A percentile compares a stretch with the other conserved stretches of the same genome.
These are phyloP conservation scores for Tephrocybe sp. DNA, from an alignment of 768 basidiomycete genomes.

Conservation along the genomic window DNA sequence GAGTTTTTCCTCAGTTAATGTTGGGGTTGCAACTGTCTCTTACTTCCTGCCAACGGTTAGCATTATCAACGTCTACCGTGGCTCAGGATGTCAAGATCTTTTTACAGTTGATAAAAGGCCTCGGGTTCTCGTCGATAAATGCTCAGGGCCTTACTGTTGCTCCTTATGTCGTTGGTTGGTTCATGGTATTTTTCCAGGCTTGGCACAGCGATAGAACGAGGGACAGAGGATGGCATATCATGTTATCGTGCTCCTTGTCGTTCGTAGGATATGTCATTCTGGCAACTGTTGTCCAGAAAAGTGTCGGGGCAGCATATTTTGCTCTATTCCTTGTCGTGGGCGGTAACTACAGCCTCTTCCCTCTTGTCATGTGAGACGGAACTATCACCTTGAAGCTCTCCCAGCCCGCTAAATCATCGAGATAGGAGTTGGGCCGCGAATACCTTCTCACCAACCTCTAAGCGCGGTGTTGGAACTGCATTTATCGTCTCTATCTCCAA, in stretches of 20 bases:
- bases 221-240: conserved; percentile 56
- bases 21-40: conserved; percentile 53
- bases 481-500: conserved; percentile 61
- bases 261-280: conserved; percentile 55
- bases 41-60: conserved; percentile 51
- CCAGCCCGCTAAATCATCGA: not conserved
- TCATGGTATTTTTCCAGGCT: conserved; percentile 52
- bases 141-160: conserved; percentile 60
- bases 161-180: conserved; percentile 55
- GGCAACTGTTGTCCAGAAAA: conserved; percentile 48
- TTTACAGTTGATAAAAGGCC: conserved; percentile 46
- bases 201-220: conserved; percentile 53
- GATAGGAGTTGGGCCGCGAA: conserved; percentile 60
- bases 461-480: conserved; percentile 57
- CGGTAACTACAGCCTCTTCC: conserved; percentile 54
- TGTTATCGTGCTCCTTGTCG: conserved; percentile 43
- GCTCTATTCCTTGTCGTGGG: conserved; percentile 56
- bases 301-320: conserved; percentile 53
- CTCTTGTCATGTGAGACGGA: conserved; percentile 48
- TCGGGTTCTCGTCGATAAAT: conserved; percentile 54
- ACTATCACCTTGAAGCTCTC: not conserved
- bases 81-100: not conserved
- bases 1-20: conserved; percentile 39
- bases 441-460: conserved; percentile 56
- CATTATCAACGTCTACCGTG: not conserved